These are phyloP conservation scores for Tephrocybe sp. DNA, from an alignment of 768 basidiomycete species.

Conservation along the genomic window DNA sequence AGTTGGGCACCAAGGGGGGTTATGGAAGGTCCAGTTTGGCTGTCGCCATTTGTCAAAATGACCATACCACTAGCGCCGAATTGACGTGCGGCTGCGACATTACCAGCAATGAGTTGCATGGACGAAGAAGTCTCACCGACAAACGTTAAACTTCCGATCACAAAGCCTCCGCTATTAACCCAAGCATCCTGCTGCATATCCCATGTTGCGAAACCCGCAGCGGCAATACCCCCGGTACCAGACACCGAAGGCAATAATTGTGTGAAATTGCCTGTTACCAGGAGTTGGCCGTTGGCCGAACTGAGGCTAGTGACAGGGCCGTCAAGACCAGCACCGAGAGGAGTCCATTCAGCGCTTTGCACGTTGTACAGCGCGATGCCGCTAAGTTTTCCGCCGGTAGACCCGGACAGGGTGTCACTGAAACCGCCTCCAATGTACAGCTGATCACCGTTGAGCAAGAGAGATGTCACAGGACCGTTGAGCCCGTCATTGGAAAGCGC, in stretches of 20 bases:
- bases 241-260: constrained; percentile 33
- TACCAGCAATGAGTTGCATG: constrained; percentile 71
- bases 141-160: constrained; percentile 70
- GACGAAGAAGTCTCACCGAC: constrained; percentile 60
- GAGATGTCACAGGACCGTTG: constrained; percentile 72
- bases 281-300: constrained; percentile 48
- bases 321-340: constrained; percentile 74
- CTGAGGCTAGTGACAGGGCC: constrained; percentile 69
- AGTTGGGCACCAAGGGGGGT: constrained; percentile 63
- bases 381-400: constrained; percentile 50
- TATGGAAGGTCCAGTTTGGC: constrained; percentile 51
- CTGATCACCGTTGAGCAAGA: constrained; percentile 60
- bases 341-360: constrained; percentile 59
- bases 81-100: constrained; percentile 49
- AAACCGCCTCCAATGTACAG: constrained; percentile 92
- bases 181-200: constrained; percentile 59
- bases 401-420: constrained; percentile 58
- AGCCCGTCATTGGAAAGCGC: constrained; percentile 67
- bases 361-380: constrained; percentile 77
- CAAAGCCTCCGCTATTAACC: constrained; percentile 74
- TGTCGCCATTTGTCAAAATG: constrained; percentile 65
- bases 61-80: constrained; percentile 83
- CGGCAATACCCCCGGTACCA: constrained; percentile 32
- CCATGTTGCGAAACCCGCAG: constrained; percentile 77
- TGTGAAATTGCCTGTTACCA: constrained; percentile 79